Evolutionary conservation across 257 asterid species (phyloP), one percentile per base, ranked within the genome.

Genomic region (Cinchona pubescens): DNA sequence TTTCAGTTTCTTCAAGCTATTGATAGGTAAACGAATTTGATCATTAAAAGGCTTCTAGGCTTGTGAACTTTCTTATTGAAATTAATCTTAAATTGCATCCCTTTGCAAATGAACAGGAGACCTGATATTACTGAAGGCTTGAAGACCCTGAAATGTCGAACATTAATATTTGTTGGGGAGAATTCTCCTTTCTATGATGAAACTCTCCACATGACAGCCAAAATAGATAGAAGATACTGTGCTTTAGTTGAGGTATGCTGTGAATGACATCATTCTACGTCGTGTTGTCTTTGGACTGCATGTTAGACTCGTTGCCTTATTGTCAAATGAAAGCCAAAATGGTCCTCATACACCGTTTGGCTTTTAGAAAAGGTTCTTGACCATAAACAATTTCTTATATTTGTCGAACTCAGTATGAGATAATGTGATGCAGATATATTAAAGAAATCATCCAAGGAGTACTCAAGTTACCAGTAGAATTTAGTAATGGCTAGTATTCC

Each of bases 221-320:
- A 90, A 77, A 85, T 93, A 76, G 97, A 93, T 79, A 83, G 81
- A 83, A 90, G 96, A 91, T 87, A 77, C 80, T 85, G 92, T 74
- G 98, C 98, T 72, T 87, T 93, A 79, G 97, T 93, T 69, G 98
- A 93, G 98, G 98, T 93, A 87, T 23, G 82, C 21, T 70, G 68
- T 34, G 56, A 27, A 45, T 56, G 64, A 72, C 32, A 49, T 56
- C 12, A 7, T 43, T 53, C 3, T 29, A 32, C 13, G 51, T 69
- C 45, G 23, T 61, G 43, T 43, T 55, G 46, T 25, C 56, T 40
- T 30, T 53, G 67, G 66, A 34, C 40, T 75, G 32, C 29, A 25
- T 68, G 62, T 59, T 53, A 32, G 34, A 58, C 46, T 23, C 32
- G 29, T 68, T 48, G 75, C 43, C 40, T 46, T 42, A 19, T 43